phyloP scores from a whole-genome alignment of 768 basidiomycete species.

The Rhodotorula toruloides region DNA sequence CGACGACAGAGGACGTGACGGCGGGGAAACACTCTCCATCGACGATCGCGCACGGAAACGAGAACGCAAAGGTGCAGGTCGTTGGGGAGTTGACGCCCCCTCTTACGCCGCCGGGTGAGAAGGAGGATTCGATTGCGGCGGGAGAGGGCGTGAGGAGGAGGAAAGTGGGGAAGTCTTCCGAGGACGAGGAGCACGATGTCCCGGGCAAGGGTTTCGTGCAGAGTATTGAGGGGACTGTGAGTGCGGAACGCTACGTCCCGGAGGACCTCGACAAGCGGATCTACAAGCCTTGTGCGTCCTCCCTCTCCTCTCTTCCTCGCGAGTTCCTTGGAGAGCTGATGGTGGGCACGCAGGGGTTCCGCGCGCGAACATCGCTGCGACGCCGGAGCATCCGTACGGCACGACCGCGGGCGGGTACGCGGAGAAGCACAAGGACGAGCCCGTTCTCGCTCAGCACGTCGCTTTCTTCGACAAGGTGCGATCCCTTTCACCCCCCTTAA shows the following conservation, averaged over 20 bases:
- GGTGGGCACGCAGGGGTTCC: not conserved
- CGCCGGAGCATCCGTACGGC: slow-evolving; percentile 13
- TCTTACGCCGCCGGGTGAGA: not conserved
- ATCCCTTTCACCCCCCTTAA: too few relatives aligned
- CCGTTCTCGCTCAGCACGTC: slow-evolving; percentile 32
- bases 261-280: slow-evolving; percentile 23
- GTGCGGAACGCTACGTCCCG: not conserved
- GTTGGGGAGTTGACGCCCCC: slow-evolving; percentile 1
- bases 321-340: not conserved
- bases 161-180: not conserved
- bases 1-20: not conserved
- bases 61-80: not conserved
- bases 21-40: too few relatives aligned
- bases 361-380: slow-evolving; percentile 27
- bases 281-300: slow-evolving; percentile 16
- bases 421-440: slow-evolving; percentile 14
- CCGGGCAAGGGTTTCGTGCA: slow-evolving; percentile 10
- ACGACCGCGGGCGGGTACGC: slow-evolving; percentile 23
- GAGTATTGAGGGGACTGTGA: slow-evolving; percentile 4
- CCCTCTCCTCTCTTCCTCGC: not conserved
- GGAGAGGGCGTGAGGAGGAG: too few relatives aligned
- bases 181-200: not conserved
- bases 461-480: slow-evolving; percentile 24
- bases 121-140: not conserved
- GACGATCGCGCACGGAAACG: not conserved